Percentiles rank a stretch among this genome's conserved stretches.
These are phyloP conservation scores for Fraxinus greggii DNA, from an alignment of 305 asterid species.

Conservation along the genomic window DNA sequence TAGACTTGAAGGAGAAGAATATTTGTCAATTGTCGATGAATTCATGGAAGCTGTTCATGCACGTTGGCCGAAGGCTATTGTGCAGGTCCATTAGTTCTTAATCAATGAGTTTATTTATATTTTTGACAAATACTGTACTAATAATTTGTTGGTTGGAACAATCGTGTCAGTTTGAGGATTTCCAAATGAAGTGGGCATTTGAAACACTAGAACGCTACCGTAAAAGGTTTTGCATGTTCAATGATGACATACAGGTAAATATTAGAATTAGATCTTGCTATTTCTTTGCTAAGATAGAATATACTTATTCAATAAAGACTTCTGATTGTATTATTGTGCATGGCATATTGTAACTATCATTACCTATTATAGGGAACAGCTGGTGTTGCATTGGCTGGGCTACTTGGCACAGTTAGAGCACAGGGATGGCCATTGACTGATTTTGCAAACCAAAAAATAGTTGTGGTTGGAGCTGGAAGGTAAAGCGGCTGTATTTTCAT, in stretches of 20 bases:
- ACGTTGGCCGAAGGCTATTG: slow-evolving; percentile 99
- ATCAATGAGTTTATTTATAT: slow-evolving; percentile 20
- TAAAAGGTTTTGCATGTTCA: slow-evolving; percentile 96
- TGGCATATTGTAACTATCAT: slow-evolving; percentile 29
- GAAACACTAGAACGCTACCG: slow-evolving; percentile 93
- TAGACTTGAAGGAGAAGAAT: slow-evolving; percentile 97
- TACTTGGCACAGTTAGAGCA: slow-evolving; percentile 93
- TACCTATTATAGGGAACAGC: slow-evolving; percentile 79
- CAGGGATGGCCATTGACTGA: slow-evolving; percentile 90
- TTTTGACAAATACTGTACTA: slow-evolving; percentile 17
- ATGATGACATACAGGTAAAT: slow-evolving; percentile 97
- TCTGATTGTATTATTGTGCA: slow-evolving; percentile 15
- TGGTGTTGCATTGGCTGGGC: slow-evolving; percentile 99
- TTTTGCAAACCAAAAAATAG: slow-evolving; percentile 93
- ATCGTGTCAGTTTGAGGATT: slow-evolving; percentile 88
- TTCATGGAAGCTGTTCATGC: slow-evolving; percentile 99
- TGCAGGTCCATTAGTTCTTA: slow-evolving; percentile 65
- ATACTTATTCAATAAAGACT: slow-evolving; percentile 12
- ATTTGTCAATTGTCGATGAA: slow-evolving; percentile 86
- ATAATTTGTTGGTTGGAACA: slow-evolving; percentile 18
- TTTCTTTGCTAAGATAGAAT: slow-evolving; percentile 13
- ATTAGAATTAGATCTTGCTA: slow-evolving; percentile 11
- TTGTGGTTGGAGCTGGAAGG: slow-evolving; percentile 99
- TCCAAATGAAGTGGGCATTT: slow-evolving; percentile 99
- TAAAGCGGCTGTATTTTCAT: slow-evolving; percentile 25